A percentile compares a stretch with the other conserved stretches of the same genome.
Evolutionary conservation across 2,329 filamentous ascomycete species (phyloP).

Genomic region (Aaosphaeria arxii): DNA sequence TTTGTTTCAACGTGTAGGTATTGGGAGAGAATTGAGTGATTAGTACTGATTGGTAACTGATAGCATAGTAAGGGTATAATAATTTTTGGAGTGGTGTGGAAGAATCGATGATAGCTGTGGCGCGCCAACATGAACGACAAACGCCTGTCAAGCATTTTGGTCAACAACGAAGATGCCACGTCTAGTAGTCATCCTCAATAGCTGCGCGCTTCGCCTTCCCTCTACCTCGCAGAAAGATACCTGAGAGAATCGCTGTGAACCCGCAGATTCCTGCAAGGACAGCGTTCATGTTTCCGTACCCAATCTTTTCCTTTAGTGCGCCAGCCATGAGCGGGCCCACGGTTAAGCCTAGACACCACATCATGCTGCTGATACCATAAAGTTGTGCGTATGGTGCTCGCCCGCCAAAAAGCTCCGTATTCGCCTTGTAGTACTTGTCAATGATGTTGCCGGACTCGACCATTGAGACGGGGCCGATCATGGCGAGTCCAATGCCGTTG

Average conservation of each 20-base stretch:
- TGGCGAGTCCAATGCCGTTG: constrained; percentile 52
- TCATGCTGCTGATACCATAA: constrained; percentile 63
- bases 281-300: constrained; percentile 58
- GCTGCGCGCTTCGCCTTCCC: too few relatives aligned
- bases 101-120: too few relatives aligned
- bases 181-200: too few relatives aligned
- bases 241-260: constrained; percentile 43
- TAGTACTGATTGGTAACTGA: too few relatives aligned
- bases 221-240: constrained; percentile 42
- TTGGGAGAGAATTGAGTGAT: too few relatives aligned
- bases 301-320: constrained; percentile 48
- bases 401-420: constrained; percentile 54
- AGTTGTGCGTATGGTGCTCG: constrained; percentile 63
- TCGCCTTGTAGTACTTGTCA: constrained; percentile 54
- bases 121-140: too few relatives aligned
- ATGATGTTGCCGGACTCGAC: constrained; percentile 58
- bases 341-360: constrained; percentile 59
- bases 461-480: constrained; percentile 53
- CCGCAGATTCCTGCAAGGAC: constrained; percentile 48
- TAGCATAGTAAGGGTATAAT: too few relatives aligned
- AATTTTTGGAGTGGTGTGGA: too few relatives aligned
- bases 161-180: too few relatives aligned
- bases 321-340: constrained; percentile 59
- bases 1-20: too few relatives aligned
- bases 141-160: too few relatives aligned